phyloP scores from a whole-genome alignment of 768 basidiomycete genomes.

The Clitopilus passeckerianus region DNA sequence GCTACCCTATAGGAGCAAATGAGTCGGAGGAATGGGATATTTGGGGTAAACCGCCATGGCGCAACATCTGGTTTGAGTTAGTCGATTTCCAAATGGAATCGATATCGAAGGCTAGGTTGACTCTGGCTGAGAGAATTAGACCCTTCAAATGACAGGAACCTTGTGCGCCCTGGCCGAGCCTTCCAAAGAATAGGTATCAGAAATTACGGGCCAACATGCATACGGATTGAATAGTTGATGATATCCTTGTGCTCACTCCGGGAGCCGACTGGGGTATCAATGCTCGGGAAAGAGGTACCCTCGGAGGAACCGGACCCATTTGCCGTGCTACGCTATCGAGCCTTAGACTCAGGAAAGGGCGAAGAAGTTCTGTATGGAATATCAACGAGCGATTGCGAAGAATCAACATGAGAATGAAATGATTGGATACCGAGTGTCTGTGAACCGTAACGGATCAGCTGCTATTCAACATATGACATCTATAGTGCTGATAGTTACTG shows the following conservation, averaged over 20 bases:
- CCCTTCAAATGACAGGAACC: neutral
- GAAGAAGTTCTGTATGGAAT: neutral
- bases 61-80: neutral
- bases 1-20: neutral
- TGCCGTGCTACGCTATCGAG: neutral
- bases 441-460: neutral
- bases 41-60: neutral
- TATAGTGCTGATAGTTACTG: neutral
- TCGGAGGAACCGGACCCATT: neutral
- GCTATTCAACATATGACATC: neutral
- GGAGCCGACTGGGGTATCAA: neutral
- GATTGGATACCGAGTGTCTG: neutral
- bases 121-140: neutral
- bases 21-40: neutral
- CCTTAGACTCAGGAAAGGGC: neutral
- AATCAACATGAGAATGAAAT: neutral
- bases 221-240: neutral
- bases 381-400: neutral
- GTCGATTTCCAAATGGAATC: neutral
- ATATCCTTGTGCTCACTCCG: neutral
- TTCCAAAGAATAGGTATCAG: neutral
- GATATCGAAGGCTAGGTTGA: neutral
- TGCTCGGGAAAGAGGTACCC: neutral
- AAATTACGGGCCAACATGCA: neutral
- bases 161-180: neutral